Conservation (phyloP, 352 stramenopile species). For the Phytophthora melonis region DNA sequence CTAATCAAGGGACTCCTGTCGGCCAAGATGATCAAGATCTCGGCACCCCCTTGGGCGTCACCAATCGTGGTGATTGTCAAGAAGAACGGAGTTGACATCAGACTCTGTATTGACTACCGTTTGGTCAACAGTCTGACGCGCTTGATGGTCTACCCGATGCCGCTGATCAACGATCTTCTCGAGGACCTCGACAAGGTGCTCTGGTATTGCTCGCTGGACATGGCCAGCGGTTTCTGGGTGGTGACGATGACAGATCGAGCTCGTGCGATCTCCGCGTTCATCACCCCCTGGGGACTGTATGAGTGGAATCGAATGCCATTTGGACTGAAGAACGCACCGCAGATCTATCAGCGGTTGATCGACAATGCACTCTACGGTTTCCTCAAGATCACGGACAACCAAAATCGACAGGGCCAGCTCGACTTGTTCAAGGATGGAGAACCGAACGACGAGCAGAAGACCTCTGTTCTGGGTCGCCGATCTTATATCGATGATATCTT, state of each 20-base stretch:
- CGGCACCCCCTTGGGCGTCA: slow-evolving; percentile 18
- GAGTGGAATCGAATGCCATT: neutral
- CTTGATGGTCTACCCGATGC: slow-evolving; percentile 8
- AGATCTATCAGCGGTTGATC: no score
- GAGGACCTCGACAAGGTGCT: neutral
- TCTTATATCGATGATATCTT: neutral
- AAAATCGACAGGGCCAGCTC: no score
- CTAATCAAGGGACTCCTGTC: slow-evolving; percentile 23
- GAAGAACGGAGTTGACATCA: slow-evolving; percentile 30
- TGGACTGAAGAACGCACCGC: neutral
- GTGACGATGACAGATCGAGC: neutral
- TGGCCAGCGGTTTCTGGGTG: neutral
- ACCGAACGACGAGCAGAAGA: neutral
- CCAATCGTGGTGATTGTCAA: slow-evolving; percentile 34
- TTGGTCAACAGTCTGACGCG: slow-evolving; percentile 12
- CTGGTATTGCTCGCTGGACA: neutral
- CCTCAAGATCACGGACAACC: no score
- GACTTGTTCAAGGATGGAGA: neutral
- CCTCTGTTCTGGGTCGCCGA: neutral
- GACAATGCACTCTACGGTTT: no score
- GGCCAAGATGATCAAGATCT: neutral
- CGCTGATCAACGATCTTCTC: neutral
- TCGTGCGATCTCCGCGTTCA: neutral
- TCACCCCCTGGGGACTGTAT: neutral
- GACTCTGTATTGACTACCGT: slow-evolving; percentile 30